Evolutionary conservation across 352 stramenopile species (phyloP), one percentile per base, ranked within the genome.

Genomic region (Phytopythium mirpurense): DNA sequence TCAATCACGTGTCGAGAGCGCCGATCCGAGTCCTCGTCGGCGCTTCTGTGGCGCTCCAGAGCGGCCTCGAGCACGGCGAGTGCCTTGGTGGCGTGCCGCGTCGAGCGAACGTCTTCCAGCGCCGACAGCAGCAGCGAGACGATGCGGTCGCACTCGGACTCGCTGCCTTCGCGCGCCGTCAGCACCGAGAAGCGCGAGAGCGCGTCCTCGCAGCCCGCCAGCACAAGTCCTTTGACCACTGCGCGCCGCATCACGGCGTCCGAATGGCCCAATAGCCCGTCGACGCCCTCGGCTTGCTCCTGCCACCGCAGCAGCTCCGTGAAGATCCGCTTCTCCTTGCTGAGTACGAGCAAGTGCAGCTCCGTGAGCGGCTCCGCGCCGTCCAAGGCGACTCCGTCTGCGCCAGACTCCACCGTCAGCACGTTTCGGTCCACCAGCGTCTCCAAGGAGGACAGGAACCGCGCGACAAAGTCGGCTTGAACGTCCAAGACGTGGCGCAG

Each of bases 51-150:
- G 11, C 43, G 36, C 26, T 81, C 65, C 3, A 91, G 50, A 23
- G 89, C 55, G 0, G 46, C 55, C 6, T 40, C 50, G 26, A 91
- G 68, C 6, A 89, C 43, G 7, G 40, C 45, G 4, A 91, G 56
- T 9, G 83, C 46, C 6, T 78, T 65, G 3, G 74, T 65, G 3
- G 81, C 51, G 35, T 83, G 45, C 0, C 70, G 69, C 32, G 63
- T 68, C 35, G 19, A 26, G 12, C 86, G 86, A 29, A 88, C 54
- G 45, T 88, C 72, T 64, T 91, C 80, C n/a, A 89, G 54, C 11
- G 83, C 71, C 0, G 68, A 58, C 16, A 91, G 63, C 11, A 91
- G 46, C 11, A 80, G 42, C n/a, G 74, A 59, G 32, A 87, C 52
- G 5, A 89, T 48, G 19, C 72, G 76, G 36, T 86, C 73, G 16